Conservation (phyloP, 371 early-diverging fungal species). For the Lichtheimia corymbifera region DNA sequence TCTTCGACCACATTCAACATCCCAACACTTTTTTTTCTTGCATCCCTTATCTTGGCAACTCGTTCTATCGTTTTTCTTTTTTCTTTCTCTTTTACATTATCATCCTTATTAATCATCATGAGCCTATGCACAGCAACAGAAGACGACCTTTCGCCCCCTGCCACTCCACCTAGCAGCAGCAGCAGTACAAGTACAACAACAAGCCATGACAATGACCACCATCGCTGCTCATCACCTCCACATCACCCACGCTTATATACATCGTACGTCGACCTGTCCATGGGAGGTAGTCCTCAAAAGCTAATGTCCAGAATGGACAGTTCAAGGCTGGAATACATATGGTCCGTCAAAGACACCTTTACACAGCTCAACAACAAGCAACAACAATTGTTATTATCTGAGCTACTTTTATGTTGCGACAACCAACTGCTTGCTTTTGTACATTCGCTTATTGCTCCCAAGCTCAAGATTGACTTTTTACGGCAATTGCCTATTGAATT, state of each 20-base stretch:
- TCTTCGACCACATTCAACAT: no score
- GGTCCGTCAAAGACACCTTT: conserved; percentile 29
- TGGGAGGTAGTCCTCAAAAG: conserved; percentile 21
- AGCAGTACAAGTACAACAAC: conserved; percentile 2
- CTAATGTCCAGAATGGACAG: conserved; percentile 28
- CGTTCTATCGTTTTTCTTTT: not conserved
- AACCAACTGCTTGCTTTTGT: conserved; percentile 60
- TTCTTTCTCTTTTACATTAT: conserved; percentile 1
- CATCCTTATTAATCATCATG: conserved; percentile 13
- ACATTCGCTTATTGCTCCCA: conserved; percentile 59
- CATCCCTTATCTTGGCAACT: no score
- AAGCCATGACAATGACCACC: not conserved
- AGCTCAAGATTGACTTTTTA: conserved; percentile 80
- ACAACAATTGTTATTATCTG: conserved; percentile 39
- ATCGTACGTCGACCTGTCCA: conserved; percentile 19
- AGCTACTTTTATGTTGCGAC: conserved; percentile 56
- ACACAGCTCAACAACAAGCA: conserved; percentile 35
- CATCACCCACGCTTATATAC: conserved; percentile 19
- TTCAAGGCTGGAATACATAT: conserved; percentile 13
- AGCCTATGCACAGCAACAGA: not conserved
- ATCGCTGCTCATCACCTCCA: conserved; percentile 10
- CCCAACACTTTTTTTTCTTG: no score
- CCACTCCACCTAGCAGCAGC: conserved; percentile 42
- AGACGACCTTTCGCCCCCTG: conserved; percentile 48
- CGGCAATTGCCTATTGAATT: conserved; percentile 78